Evolutionary conservation across 306 rosid genomes (phyloP).

Genomic region (Medicago ruthenica): DNA sequence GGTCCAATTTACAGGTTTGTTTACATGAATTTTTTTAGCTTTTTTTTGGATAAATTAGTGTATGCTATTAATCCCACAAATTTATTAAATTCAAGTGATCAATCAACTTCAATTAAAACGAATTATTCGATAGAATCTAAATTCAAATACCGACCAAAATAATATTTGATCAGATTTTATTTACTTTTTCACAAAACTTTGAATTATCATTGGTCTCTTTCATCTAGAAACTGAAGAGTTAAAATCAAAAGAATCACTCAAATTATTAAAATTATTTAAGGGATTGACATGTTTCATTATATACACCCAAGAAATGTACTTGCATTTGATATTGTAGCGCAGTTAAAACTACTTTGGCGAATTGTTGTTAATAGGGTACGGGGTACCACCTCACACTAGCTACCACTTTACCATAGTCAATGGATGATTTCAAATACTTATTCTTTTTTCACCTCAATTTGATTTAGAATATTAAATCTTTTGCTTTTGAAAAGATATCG

Average conservation of each 20-base stretch:
- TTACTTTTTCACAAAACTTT: no score
- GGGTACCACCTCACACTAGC: no score
- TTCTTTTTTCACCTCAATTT: neutral
- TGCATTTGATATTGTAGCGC: no score
- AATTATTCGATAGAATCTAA: no score
- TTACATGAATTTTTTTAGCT: neutral
- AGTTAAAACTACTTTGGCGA: no score
- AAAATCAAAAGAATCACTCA: neutral
- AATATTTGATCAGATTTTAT: no score
- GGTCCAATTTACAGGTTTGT: slow-evolving; percentile 94
- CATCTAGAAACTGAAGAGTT: no score
- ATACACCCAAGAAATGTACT: neutral
- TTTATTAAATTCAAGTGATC: no score
- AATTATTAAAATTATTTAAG: neutral
- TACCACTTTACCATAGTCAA: neutral
- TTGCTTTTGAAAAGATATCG: neutral
- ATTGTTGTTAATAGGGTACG: no score
- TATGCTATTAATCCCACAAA: neutral
- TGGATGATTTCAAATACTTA: neutral
- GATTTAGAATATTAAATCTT: neutral
- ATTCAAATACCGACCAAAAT: no score
- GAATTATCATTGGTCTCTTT: no score
- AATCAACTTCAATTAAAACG: no score
- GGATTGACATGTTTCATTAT: neutral
- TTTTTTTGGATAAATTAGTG: neutral